Conservation (phyloP, 176 grass and related monocot genomes). For the Thinopyrum elongatum region DNA sequence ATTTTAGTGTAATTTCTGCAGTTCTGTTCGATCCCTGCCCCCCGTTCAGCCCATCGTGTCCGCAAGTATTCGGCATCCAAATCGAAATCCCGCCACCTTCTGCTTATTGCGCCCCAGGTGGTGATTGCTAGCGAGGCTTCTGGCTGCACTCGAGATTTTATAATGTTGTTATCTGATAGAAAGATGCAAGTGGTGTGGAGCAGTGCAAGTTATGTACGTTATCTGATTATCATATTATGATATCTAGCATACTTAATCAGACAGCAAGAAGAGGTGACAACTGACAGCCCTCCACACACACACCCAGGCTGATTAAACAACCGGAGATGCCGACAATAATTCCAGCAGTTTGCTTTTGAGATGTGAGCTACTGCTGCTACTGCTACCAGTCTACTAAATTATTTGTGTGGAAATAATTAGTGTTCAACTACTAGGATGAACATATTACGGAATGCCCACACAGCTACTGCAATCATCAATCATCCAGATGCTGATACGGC, state of each 20-base stretch:
- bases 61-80: background rate
- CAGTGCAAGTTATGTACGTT: background rate
- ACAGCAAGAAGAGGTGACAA: conserved; percentile 21
- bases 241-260: conserved; percentile 4
- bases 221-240: background rate
- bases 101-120: conserved; percentile 10
- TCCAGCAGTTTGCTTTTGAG: conserved; percentile 36
- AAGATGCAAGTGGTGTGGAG: background rate
- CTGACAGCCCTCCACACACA: conserved; percentile 21
- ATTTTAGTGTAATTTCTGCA: background rate
- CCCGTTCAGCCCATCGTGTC: background rate
- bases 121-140: background rate
- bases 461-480: conserved; percentile 44
- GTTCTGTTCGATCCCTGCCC: too few relatives aligned
- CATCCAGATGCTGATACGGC: conserved; percentile 24
- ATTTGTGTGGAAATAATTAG: conserved; percentile 38
- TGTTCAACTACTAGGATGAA: conserved; percentile 8
- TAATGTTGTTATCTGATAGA: background rate
- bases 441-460: background rate
- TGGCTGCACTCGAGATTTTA: background rate
- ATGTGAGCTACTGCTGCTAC: conserved; percentile 18
- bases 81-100: background rate
- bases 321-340: conserved; percentile 21
- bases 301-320: conserved; percentile 11
- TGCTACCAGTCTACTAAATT: background rate